Evolutionary conservation across 2,329 filamentous ascomycete species (phyloP).

Genomic region (Fusarium foetens): DNA sequence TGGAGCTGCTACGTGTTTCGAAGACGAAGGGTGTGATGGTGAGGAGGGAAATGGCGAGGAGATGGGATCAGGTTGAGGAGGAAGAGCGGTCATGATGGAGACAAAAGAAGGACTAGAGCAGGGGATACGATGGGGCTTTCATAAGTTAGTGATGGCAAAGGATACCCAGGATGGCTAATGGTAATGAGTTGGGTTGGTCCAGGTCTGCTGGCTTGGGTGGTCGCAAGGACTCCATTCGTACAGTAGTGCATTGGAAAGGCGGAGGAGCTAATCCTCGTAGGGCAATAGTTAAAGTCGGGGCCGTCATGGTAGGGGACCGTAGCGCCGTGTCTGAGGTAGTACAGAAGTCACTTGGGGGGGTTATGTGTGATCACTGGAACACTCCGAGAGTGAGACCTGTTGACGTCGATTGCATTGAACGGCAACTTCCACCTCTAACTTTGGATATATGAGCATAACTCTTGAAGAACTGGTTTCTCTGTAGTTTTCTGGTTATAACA

Average conservation of each 20-base stretch:
- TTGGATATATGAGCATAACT: neutral
- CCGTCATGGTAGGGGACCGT: constrained; percentile 28
- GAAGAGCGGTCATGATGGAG: constrained; percentile 41
- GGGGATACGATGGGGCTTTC: constrained; percentile 38
- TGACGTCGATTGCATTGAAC: neutral
- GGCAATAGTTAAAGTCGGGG: constrained; percentile 26
- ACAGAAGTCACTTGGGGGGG: constrained; percentile 8
- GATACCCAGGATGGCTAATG: constrained; percentile 5
- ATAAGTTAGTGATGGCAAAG: constrained; percentile 38
- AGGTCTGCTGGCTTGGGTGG: constrained; percentile 28
- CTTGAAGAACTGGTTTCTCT: neutral
- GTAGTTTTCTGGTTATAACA: neutral
- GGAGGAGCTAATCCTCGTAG: constrained; percentile 31
- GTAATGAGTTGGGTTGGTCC: constrained; percentile 23
- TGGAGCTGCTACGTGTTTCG: constrained; percentile 12
- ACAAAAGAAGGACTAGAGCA: constrained; percentile 35
- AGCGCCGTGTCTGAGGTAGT: constrained; percentile 19
- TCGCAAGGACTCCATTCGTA: constrained; percentile 33
- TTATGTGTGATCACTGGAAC: constrained; percentile 23
- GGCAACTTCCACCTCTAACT: neutral
- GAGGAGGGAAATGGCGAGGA: constrained; percentile 22
- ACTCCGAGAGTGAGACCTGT: constrained; percentile 13
- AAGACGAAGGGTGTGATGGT: constrained; percentile 20
- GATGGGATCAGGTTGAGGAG: constrained; percentile 30
- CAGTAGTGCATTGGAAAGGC: constrained; percentile 36